These are phyloP conservation scores for Roridomyces roridus DNA, from an alignment of 768 basidiomycete species.

Conservation along the genomic window DNA sequence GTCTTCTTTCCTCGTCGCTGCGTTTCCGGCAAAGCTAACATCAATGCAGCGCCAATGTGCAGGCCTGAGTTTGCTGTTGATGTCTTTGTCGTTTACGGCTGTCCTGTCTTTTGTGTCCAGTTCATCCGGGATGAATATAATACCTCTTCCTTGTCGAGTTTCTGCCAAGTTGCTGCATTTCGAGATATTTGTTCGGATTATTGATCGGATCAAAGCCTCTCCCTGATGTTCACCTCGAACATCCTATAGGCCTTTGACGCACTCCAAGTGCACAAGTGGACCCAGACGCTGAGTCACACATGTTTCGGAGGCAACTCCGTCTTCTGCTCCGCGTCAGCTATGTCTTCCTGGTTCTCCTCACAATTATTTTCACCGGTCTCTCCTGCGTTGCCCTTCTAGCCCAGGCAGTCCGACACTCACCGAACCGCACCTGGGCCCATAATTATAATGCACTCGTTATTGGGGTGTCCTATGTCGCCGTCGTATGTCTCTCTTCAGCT, in stretches of 20 bases:
- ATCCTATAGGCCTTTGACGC: too few relatives aligned
- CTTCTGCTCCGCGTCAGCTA: constrained; percentile 64
- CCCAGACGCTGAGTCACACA: too few relatives aligned
- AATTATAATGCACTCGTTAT: constrained; percentile 77
- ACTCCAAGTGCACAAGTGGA: too few relatives aligned
- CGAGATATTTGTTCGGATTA: too few relatives aligned
- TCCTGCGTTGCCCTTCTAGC: constrained; percentile 71
- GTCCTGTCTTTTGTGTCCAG: constrained; percentile 20
- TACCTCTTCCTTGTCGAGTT: constrained; percentile 24
- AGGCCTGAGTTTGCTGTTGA: constrained; percentile 36
- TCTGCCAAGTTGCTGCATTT: too few relatives aligned
- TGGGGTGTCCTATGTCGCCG: constrained; percentile 69
- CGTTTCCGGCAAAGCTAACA: neutral
- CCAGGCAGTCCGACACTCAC: constrained; percentile 74
- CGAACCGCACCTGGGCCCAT: constrained; percentile 54
- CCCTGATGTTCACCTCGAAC: neutral
- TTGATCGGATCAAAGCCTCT: too few relatives aligned
- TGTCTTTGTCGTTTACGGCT: constrained; percentile 20
- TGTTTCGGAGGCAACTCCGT: constrained; percentile 43
- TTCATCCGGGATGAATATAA: constrained; percentile 24
- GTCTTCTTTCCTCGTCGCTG: neutral
- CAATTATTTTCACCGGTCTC: constrained; percentile 60
- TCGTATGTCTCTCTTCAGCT: constrained; percentile 51
- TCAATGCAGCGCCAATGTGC: constrained; percentile 49
- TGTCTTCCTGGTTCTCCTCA: constrained; percentile 54